Evolutionary conservation across 2,329 filamentous ascomycete species (phyloP).

Genomic region (Trichoderma koningii): DNA sequence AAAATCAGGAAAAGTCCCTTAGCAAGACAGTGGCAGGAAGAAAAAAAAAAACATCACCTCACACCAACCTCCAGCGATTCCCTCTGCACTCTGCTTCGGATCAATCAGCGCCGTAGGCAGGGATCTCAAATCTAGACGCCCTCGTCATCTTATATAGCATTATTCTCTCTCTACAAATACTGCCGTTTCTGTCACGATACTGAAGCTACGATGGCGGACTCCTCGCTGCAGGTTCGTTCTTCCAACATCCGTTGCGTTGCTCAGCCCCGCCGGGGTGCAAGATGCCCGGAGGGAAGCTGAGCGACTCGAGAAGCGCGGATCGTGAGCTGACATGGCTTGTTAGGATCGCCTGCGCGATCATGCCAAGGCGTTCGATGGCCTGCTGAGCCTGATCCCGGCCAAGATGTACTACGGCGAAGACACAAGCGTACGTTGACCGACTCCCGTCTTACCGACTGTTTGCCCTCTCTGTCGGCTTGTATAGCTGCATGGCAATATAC

Average conservation of each 20-base stretch:
- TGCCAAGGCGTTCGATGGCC: conserved; percentile 78
- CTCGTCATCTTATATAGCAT: not conserved
- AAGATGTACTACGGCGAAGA: conserved; percentile 91
- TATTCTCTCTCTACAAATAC: not conserved
- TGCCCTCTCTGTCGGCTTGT: not conserved
- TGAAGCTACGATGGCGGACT: conserved; percentile 44
- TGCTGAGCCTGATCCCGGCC: conserved; percentile 84
- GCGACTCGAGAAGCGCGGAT: not conserved
- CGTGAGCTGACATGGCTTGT: conserved; percentile 28
- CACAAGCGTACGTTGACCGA: conserved; percentile 65
- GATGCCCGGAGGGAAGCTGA: not conserved
- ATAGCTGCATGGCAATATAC: not conserved
- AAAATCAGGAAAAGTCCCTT: conserved; percentile 24
- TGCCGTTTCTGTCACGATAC: not conserved
- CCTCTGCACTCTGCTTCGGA: conserved; percentile 6
- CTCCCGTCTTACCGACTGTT: not conserved
- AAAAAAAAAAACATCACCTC: conserved; percentile 25
- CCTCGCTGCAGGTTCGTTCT: conserved; percentile 50
- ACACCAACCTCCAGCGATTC: conserved; percentile 19
- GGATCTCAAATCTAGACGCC: conserved; percentile 1
- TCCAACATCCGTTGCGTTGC: conserved; percentile 29
- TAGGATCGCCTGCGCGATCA: conserved; percentile 61
- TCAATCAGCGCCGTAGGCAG: not conserved
- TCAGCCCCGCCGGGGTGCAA: conserved; percentile 32
- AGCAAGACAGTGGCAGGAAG: conserved; percentile 23